Evolutionary conservation across 2,329 filamentous ascomycete species (phyloP).

Genomic region (Aspergillus tamarii): DNA sequence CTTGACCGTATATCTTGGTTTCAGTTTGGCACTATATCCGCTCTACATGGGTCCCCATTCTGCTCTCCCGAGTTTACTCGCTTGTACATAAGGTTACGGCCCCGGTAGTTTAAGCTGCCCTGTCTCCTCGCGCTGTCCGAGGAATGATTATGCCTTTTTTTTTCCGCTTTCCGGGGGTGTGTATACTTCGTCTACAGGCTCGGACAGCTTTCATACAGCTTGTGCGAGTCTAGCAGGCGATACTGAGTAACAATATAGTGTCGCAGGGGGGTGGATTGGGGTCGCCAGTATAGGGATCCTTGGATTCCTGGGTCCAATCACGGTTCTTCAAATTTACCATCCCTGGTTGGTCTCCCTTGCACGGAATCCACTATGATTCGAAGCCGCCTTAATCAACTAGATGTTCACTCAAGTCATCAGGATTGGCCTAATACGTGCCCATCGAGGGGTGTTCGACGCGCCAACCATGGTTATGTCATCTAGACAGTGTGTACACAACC

Average conservation of each 20-base stretch:
- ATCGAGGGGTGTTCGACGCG: neutral
- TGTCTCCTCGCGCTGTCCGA: neutral
- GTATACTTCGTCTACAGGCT: neutral
- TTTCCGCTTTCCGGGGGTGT: neutral
- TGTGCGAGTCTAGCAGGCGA: neutral
- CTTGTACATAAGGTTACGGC: conserved; percentile 15
- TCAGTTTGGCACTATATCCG: conserved; percentile 8
- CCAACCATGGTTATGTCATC: neutral
- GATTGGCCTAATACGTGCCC: neutral
- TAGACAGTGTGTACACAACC: conserved; percentile 7
- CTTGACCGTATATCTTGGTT: conserved; percentile 18
- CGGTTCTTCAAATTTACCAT: neutral
- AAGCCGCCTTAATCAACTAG: neutral
- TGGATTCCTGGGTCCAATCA: neutral
- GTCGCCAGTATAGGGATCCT: neutral
- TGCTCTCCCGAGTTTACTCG: conserved; percentile 6
- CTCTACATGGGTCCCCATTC: conserved; percentile 1
- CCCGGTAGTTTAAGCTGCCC: neutral
- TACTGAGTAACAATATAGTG: neutral
- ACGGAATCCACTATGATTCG: neutral
- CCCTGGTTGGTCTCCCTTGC: neutral
- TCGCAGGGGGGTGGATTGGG: neutral
- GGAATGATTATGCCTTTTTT: neutral
- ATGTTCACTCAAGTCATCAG: neutral
- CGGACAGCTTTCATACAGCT: neutral